Evolutionary conservation across 2,329 filamentous ascomycete genomes (phyloP), one percentile per base, ranked within the genome.

Genomic region (Colletotrichum coccodes): DNA sequence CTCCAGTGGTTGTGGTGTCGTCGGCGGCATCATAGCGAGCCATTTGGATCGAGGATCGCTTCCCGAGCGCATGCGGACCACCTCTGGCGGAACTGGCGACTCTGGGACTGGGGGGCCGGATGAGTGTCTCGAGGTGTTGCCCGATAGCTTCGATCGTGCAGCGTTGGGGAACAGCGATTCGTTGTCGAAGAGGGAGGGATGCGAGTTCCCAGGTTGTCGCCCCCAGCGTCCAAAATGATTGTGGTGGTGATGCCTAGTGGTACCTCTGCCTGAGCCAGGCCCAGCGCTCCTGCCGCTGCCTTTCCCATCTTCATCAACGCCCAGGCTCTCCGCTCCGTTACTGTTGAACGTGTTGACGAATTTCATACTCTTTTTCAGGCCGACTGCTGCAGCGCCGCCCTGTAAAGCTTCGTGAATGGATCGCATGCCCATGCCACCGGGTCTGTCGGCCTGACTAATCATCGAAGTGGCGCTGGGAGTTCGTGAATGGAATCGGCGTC

Each of bases 381-480:
- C 87, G 21, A 92, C 74, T 23, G 81, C 78, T 4, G 72, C 79
- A 11, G 78, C 75, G 60, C 87, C 86, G 2, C 62, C 66, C 23
- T 69, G 66, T 14, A 69, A 26, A 42, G 66, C 62, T 56, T 69
- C 66, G 70, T 90, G 89, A 68, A 94, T 91, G n/a, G 88, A 89
- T 60, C 91, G 87, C 75, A 89, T 81, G 54, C 81, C 82, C 38
- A 69, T 52, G n/a, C 53, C 66, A 42, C 61, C 54, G 66, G 74
- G 85, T 77, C 84, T 86, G 77, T 94, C 91, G 14, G 88, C 84
- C 74, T 93, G 90, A 79, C 92, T 94, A 23, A 80, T 86, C 87
- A 92, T 90, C 6, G 95, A 98, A 4, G 95, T 97, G 49, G 94
- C 93, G 79, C 95, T 98, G 7, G 96, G 96, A 1, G 96, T 99